phyloP scores from a whole-genome alignment of 257 asterid genomes.

The Nicotiana noctiflora region DNA sequence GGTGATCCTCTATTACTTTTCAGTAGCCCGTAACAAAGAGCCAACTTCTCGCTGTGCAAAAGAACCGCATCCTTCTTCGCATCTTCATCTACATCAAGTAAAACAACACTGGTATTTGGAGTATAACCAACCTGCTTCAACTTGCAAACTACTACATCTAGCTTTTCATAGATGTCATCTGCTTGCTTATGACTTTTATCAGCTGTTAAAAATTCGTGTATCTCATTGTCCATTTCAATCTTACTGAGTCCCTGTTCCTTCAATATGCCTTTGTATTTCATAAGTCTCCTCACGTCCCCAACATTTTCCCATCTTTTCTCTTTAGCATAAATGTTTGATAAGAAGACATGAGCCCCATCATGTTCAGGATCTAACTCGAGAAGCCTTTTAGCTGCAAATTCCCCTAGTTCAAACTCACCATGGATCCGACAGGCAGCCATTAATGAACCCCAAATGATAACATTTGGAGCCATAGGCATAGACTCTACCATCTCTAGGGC shows the following conservation, averaged over 20 bases:
- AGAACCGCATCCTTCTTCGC: slow-evolving; percentile 46
- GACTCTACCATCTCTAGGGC: slow-evolving; percentile 57
- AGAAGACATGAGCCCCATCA: slow-evolving; percentile 70
- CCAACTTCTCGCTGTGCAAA: slow-evolving; percentile 67
- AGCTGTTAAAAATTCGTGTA: slow-evolving; percentile 53
- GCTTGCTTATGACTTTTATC: slow-evolving; percentile 44
- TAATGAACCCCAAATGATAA: slow-evolving; percentile 68
- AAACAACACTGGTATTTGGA: slow-evolving; percentile 39
- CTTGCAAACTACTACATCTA: slow-evolving; percentile 45
- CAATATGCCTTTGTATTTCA: slow-evolving; percentile 40
- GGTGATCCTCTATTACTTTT: slow-evolving; percentile 30
- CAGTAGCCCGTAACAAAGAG: slow-evolving; percentile 48
- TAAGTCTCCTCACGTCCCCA: slow-evolving; percentile 35
- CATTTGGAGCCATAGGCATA: slow-evolving; percentile 77
- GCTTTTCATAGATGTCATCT: slow-evolving; percentile 42
- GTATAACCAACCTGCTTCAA: slow-evolving; percentile 42
- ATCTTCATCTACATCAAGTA: slow-evolving; percentile 51
- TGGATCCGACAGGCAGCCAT: slow-evolving; percentile 71
- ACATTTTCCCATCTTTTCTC: slow-evolving; percentile 51
- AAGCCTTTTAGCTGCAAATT: slow-evolving; percentile 59
- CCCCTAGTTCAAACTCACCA: slow-evolving; percentile 58
- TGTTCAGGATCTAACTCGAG: slow-evolving; percentile 66
- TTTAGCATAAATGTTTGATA: slow-evolving; percentile 60
- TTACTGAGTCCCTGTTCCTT: slow-evolving; percentile 61
- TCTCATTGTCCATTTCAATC: slow-evolving; percentile 41